Evolutionary conservation across 108 stramenopile genomes (phyloP).

Genomic region (Skeletonema tropicum): DNA sequence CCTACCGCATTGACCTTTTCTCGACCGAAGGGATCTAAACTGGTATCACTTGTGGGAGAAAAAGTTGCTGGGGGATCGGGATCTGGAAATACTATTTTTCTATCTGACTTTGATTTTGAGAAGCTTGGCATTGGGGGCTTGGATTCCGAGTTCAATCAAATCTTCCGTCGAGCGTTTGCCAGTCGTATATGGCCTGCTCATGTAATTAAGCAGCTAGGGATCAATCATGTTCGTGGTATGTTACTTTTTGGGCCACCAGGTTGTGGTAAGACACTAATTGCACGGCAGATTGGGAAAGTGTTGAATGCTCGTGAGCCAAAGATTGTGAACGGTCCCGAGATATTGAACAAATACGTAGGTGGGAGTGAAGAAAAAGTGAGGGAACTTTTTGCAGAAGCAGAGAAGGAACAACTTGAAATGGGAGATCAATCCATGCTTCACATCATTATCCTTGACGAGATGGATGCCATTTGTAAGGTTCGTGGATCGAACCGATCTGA

Average conservation of each 20-base stretch:
- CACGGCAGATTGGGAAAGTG: constrained; percentile 97
- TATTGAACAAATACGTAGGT: constrained; percentile 98
- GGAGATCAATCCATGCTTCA: constrained; percentile 97
- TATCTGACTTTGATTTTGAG: constrained; percentile 95
- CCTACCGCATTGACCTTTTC: constrained; percentile 73
- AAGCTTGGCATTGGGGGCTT: constrained; percentile 98
- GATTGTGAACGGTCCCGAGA: constrained; percentile 99
- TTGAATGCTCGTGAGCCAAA: constrained; percentile 97
- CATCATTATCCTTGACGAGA: constrained; percentile 99
- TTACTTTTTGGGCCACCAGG: constrained; percentile 90
- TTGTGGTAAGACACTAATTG: constrained; percentile 98
- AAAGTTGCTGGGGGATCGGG: constrained; percentile 74
- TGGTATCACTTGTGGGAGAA: constrained; percentile 58
- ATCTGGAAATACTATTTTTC: constrained; percentile 79
- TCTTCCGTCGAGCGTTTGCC: constrained; percentile 98
- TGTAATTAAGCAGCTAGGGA: constrained; percentile 96
- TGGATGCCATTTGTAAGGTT: constrained; percentile 98
- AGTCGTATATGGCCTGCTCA: constrained; percentile 95
- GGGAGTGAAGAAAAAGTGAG: constrained; percentile 97
- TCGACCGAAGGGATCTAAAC: constrained; percentile 51
- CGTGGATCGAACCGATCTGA: constrained; percentile 93
- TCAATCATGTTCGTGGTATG: constrained; percentile 98
- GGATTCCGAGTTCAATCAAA: constrained; percentile 95
- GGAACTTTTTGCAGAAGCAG: constrained; percentile 94
- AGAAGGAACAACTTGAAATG: constrained; percentile 89